phyloP scores from a whole-genome alignment of 148 eudicot genomes.

The Dysphania ambrosioides region DNA sequence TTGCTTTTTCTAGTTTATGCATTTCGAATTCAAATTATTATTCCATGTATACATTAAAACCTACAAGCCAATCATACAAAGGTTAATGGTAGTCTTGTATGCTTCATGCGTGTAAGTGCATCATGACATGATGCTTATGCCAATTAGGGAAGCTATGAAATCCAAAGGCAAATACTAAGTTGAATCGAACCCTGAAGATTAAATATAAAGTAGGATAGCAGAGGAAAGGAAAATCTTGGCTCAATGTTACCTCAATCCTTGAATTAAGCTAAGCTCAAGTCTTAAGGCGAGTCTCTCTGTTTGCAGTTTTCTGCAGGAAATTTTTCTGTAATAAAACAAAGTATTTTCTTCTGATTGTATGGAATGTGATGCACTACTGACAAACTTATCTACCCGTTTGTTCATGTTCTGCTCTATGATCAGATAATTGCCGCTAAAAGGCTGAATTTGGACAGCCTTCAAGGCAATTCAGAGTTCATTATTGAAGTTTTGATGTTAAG shows the following conservation, averaged over 20 bases:
- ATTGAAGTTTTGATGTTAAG: conserved; percentile 87
- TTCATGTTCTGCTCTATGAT: background rate
- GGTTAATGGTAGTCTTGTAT: too few species aligned
- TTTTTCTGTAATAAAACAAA: background rate
- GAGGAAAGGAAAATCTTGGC: background rate
- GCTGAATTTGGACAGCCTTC: conserved; percentile 67
- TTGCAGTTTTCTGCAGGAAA: background rate
- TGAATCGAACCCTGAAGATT: background rate
- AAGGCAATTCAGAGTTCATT: conserved; percentile 85
- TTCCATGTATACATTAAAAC: too few species aligned
- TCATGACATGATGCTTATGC: too few species aligned
- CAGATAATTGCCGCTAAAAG: conserved; percentile 77
- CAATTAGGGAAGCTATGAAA: background rate
- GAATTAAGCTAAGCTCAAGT: background rate
- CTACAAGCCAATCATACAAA: too few species aligned
- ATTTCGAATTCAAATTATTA: background rate
- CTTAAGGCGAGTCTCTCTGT: background rate
- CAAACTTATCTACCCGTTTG: background rate
- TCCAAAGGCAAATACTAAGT: background rate
- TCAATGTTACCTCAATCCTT: background rate
- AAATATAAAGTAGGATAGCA: background rate
- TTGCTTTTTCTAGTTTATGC: too few species aligned
- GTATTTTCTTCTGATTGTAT: background rate
- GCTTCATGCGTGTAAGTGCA: too few species aligned
- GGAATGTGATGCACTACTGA: background rate